phyloP scores from a whole-genome alignment of 1,139 yeast species.

The Tardiomyces blankii region DNA sequence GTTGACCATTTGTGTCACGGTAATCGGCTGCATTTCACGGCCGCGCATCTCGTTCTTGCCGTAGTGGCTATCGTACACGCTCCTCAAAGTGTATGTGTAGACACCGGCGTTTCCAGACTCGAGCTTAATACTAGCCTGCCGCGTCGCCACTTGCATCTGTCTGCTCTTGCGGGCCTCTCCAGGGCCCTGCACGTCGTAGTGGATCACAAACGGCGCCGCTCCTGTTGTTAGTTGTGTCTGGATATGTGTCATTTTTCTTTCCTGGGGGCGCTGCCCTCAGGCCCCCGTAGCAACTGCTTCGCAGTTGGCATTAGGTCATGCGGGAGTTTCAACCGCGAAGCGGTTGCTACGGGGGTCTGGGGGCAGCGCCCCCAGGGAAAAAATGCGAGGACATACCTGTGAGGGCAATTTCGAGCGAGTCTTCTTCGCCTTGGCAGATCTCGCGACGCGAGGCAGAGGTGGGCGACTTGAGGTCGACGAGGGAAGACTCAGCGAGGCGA shows the following conservation, averaged over 20 bases:
- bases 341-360: not conserved
- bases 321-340: not conserved
- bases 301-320: not conserved
- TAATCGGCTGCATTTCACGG: slow-evolving; percentile 27
- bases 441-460: slow-evolving; percentile 20
- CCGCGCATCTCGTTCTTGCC: slow-evolving; percentile 32
- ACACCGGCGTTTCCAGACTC: slow-evolving; percentile 36
- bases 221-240: slow-evolving; percentile 11
- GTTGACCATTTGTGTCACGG: slow-evolving; percentile 48
- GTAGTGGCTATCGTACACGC: slow-evolving; percentile 58
- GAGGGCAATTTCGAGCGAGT: slow-evolving; percentile 38
- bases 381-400: slow-evolving; percentile 31
- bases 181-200: slow-evolving; percentile 56
- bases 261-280: not conserved
- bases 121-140: slow-evolving; percentile 36
- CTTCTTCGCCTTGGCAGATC: slow-evolving; percentile 40
- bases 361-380: not conserved
- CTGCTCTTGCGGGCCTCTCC: slow-evolving; percentile 31
- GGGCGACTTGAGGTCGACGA: not conserved
- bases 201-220: slow-evolving; percentile 59
- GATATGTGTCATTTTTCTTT: not conserved
- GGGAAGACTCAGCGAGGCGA: slow-evolving; percentile 25
- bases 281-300: no score
- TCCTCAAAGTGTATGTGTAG: slow-evolving; percentile 50
- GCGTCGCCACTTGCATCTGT: slow-evolving; percentile 40